These are phyloP conservation scores for Pythium chondricola DNA, from an alignment of 352 stramenopile species.

Conservation along the genomic window DNA sequence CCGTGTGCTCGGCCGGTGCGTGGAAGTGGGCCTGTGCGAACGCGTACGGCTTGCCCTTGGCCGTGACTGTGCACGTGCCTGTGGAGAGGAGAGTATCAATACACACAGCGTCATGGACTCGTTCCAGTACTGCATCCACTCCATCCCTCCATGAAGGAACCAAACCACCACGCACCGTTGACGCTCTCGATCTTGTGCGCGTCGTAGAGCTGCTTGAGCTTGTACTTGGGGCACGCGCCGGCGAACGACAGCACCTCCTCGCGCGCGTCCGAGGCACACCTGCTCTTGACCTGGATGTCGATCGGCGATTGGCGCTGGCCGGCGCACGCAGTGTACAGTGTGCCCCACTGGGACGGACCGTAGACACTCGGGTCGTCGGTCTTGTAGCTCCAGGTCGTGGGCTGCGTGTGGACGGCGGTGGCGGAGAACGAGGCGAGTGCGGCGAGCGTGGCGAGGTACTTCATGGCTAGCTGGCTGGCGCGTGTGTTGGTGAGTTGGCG, in stretches of 20 bases:
- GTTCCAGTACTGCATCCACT: no score
- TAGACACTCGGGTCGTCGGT: constrained; percentile 17
- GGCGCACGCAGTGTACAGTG: constrained; percentile 18
- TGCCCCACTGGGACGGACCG: constrained; percentile 20
- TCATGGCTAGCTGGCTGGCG: neutral
- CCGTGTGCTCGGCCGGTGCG: constrained; percentile 30
- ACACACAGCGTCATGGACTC: no score
- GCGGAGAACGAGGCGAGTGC: constrained; percentile 1
- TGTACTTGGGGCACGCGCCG: constrained; percentile 24
- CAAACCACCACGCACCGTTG: constrained; percentile 17
- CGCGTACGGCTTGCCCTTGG: constrained; percentile 12
- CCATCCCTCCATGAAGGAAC: neutral
- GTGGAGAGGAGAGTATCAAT: no score
- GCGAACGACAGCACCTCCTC: constrained; percentile 19
- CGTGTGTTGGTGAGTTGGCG: neutral
- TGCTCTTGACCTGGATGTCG: constrained; percentile 19
- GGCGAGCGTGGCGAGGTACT: neutral
- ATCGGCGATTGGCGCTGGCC: constrained; percentile 37
- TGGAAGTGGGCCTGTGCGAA: constrained; percentile 32
- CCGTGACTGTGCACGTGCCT: constrained; percentile 15
- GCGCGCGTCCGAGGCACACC: neutral
- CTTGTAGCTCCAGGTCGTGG: constrained; percentile 27
- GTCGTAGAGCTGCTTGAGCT: constrained; percentile 26
- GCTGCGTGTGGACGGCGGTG: neutral
- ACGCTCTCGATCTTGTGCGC: constrained; percentile 20